Base-by-base conservation (phyloP, 2,329 filamentous ascomycete genomes). In the Colletotrichum salicis region DNA sequence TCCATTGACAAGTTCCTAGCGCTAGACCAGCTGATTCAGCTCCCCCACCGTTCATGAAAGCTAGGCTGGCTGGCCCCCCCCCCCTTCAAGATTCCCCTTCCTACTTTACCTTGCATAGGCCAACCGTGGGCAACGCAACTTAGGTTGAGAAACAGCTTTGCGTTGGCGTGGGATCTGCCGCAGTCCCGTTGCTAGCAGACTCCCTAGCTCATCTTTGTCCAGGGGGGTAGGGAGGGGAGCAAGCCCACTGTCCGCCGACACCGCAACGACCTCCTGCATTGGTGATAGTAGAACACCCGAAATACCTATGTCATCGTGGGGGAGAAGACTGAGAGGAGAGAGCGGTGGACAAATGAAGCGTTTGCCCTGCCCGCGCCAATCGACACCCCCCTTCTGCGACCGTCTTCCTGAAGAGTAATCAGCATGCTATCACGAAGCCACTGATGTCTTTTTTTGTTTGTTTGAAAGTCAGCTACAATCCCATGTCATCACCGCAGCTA, bases 301-400 rank as follows among this genome's bases (percentile, higher is more conserved):
- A 41, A 70, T 48, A 19, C 37, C 37, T 41, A 70, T 72, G 66
- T 54, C 56, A 70, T 66, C 48, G 56, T 52, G 60, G 55, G 37
- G 54, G 41, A 22, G 41, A 48, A 63, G 29, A 22, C 27, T 29
- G 31, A 3, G 8, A 35, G 37, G 37, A 15, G 27, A 52, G 5
- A 59, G 48, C n/a, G 27, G 51, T 61, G 48, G 45, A 54, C 24
- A 31, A 13, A 55, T 19, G 55, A n/a, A n/a, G 41, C n/a, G 52
- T 51, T 56, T 55, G 59, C 55, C 69, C 65, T 71, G 54, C 35
- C 58, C 59, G 60, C 64, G 55, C 65, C 69, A 71, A 71, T 69
- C 65, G 69, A 37, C 65, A 48, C 65, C 68, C 59, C 59, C 59
- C 65, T 24, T 37, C 57, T 48, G 29, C 55, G 31, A 59, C 27